Evolutionary conservation across 345 rosid genomes (phyloP).

Genomic region (Dovyalis caffra): DNA sequence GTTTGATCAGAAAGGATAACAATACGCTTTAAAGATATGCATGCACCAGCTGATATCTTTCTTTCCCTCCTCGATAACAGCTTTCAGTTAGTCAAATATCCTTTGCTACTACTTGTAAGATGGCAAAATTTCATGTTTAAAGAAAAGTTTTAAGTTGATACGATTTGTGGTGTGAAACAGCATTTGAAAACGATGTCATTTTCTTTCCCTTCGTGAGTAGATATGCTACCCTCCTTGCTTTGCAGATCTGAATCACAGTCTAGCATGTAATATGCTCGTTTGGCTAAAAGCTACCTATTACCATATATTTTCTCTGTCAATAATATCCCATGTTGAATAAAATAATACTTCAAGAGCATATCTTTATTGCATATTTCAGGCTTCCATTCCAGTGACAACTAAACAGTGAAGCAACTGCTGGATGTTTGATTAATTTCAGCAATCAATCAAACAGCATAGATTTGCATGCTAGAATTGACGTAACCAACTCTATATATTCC

Average conservation of each 20-base stretch:
- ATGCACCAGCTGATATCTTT: not conserved
- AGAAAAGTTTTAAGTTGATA: too few species aligned
- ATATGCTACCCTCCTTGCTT: too few species aligned
- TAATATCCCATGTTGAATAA: too few species aligned
- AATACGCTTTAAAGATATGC: not conserved
- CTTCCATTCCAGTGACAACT: not conserved
- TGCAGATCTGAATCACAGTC: not conserved
- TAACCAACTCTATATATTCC: not conserved
- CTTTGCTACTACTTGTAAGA: too few species aligned
- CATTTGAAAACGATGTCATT: too few species aligned
- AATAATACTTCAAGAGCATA: not conserved
- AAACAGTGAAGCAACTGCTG: not conserved
- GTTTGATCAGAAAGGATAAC: conserved; percentile 3
- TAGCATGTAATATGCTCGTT: not conserved
- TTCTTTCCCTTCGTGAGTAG: not conserved
- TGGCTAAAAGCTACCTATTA: not conserved
- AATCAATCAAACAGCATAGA: not conserved
- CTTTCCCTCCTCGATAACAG: too few species aligned
- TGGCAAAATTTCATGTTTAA: too few species aligned
- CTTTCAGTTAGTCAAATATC: not conserved
- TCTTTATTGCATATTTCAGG: not conserved
- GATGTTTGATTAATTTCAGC: not conserved
- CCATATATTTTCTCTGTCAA: not conserved
- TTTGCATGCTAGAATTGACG: not conserved
- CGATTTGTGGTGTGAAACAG: too few species aligned